Evolutionary conservation across 345 rosid species (phyloP).

Genomic region (Moricandia arvensis): DNA sequence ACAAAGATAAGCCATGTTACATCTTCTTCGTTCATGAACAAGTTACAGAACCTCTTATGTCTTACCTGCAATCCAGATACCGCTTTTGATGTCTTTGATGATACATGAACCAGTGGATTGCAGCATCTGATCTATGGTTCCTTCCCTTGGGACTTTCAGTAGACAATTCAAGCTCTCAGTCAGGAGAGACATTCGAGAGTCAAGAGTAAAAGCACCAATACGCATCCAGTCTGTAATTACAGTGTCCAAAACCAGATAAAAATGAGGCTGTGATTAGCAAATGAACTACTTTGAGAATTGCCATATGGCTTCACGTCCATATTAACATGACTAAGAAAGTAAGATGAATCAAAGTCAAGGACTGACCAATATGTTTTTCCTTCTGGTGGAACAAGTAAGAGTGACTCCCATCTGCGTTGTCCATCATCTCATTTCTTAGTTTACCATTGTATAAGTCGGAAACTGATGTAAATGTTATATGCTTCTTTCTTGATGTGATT

Average conservation of each 20-base stretch:
- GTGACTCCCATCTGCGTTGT: conserved; percentile 78
- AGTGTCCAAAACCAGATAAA: conserved; percentile 5
- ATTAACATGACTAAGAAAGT: no score
- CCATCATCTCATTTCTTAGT: no score
- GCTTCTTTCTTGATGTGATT: background rate
- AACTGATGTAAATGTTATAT: no score
- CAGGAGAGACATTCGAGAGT: conserved; percentile 60
- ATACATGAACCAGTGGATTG: background rate
- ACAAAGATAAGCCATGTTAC: background rate
- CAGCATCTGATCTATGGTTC: background rate
- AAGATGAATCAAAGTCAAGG: conserved; percentile 2
- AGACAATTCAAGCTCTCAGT: background rate
- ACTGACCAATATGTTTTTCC: conserved; percentile 82
- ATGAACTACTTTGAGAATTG: background rate
- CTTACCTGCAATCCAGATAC: background rate
- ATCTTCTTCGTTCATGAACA: background rate
- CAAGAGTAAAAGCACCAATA: conserved; percentile 80
- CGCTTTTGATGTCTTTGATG: background rate
- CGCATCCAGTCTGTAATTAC: conserved; percentile 85
- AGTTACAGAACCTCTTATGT: background rate
- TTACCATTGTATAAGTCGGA: no score
- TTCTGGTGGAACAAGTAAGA: conserved; percentile 61
- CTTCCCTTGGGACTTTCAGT: background rate
- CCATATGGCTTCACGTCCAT: no score
- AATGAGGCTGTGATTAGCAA: background rate